These are phyloP conservation scores for Ascoidea tarda DNA, from an alignment of 805 yeast genomes.

Conservation along the genomic window DNA sequence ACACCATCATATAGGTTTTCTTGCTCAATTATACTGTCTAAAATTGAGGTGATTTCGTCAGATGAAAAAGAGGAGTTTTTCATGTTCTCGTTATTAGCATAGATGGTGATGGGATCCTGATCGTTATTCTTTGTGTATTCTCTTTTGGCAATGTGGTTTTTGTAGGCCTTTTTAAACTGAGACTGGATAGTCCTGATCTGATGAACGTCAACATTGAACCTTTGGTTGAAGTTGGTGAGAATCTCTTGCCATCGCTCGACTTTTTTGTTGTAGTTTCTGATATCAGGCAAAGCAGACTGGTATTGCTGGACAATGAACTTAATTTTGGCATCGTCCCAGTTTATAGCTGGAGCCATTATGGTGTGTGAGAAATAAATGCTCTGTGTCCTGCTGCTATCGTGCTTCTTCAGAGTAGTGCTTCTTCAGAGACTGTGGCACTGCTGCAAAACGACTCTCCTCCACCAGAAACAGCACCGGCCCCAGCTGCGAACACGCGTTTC, in stretches of 20 bases:
- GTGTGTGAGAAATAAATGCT: too few species aligned
- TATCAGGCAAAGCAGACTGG: neutral
- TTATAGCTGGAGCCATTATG: neutral
- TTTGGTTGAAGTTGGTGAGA: too few species aligned
- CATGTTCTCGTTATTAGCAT: too few species aligned
- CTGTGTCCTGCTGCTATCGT: too few species aligned
- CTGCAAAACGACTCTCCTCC: too few species aligned
- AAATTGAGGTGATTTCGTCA: neutral
- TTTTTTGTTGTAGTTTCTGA: neutral
- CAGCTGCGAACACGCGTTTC: too few species aligned
- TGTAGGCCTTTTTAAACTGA: neutral
- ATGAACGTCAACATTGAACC: neutral
- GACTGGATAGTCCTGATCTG: neutral
- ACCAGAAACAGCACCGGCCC: too few species aligned
- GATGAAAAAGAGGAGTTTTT: neutral
- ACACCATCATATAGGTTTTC: neutral
- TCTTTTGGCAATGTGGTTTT: neutral
- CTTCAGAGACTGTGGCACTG: too few species aligned
- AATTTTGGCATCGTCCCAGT: neutral
- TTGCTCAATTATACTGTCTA: neutral
- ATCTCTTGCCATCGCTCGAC: neutral
- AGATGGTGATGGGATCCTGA: too few species aligned
- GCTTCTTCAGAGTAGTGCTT: too few species aligned
- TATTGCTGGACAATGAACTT: neutral
- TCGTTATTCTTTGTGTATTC: too few species aligned